Base-by-base conservation (phyloP, 306 rosid species). In the Acacia acuminata region DNA sequence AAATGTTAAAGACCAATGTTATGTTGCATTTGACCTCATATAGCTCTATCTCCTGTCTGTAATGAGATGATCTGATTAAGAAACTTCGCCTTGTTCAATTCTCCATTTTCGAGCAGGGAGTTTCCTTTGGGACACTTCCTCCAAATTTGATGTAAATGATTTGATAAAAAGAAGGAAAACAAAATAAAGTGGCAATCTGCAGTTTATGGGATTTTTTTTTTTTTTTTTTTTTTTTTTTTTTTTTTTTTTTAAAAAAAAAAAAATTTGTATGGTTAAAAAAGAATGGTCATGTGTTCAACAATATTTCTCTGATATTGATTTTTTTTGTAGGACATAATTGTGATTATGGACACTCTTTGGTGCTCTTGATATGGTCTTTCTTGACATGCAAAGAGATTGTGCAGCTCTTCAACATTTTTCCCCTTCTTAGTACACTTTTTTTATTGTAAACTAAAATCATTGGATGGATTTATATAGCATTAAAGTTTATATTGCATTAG, bases 391-490 rank as follows among this genome's bases (percentile, higher is more conserved):
- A 32, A 32, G 36, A 32, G 36, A 32, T 32, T 32, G 36, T 32
- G 4, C 36, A 32, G 36, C 36, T 32, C 36, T 32, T 32, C 36
- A 32, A 3, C 4, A 32, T 3, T 32, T 32, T 32, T 9, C 5
- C 15, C 6, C 66, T 24, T 3, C 16, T 60, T 22, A 10, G 25
- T 60, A 10, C 66, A 22, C 10, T 25, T 3, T 10, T n/a, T 58
- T 60, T 56, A 22, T n/a, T 10, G 32, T 22, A 60, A n/a, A 10
- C 4, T 25, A 58, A 22, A 58, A 58, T 58, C 65, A 58, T 22
- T 84, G 44, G 51, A 48, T 45, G n/a, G 55, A 44, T 77, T 5
- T 63, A 47, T 81, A 77, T 76, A 75, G 51, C 40, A 25, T 42
- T 17, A 20, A 43, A 79, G 53, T 77, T 9, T 32, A 30, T 4